phyloP scores from a whole-genome alignment of 139 green algal genomes.

The Haematococcus lacustris region DNA sequence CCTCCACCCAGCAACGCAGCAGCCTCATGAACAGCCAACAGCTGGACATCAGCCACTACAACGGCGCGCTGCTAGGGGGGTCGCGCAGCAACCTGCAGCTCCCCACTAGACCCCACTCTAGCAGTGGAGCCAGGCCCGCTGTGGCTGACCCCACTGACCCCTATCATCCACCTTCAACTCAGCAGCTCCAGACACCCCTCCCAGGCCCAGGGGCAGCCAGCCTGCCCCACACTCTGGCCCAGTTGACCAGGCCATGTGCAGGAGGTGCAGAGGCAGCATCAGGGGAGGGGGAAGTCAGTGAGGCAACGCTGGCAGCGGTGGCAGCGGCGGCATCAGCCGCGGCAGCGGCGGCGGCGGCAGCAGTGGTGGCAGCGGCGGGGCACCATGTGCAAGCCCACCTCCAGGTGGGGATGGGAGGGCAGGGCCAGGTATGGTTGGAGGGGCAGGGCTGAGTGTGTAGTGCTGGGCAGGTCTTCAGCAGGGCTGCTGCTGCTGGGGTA shows the following conservation, averaged over 20 bases:
- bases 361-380: constrained; percentile 59
- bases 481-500: too few relatives aligned
- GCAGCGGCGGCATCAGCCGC: constrained; percentile 53
- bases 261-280: not conserved
- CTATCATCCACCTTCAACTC: too few relatives aligned
- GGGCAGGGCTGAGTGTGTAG: too few relatives aligned
- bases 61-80: not conserved
- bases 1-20: too few relatives aligned
- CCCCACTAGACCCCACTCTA: not conserved
- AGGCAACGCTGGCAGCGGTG: constrained; percentile 55
- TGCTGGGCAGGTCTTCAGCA: too few relatives aligned
- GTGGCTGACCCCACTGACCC: not conserved
- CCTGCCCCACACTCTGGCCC: not conserved
- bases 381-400: constrained; percentile 55
- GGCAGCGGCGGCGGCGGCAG: constrained; percentile 51
- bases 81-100: not conserved
- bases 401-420: constrained; percentile 23
- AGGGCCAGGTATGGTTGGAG: not conserved
- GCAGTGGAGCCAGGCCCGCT: not conserved
- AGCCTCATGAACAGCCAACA: not conserved
- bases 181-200: not conserved
- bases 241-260: not conserved
- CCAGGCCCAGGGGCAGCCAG: too few relatives aligned
- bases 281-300: constrained; percentile 14
- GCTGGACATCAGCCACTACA: not conserved